These are phyloP conservation scores for Phaeosphaeria sp. DNA, from an alignment of 2,329 filamentous ascomycete genomes.

Conservation along the genomic window DNA sequence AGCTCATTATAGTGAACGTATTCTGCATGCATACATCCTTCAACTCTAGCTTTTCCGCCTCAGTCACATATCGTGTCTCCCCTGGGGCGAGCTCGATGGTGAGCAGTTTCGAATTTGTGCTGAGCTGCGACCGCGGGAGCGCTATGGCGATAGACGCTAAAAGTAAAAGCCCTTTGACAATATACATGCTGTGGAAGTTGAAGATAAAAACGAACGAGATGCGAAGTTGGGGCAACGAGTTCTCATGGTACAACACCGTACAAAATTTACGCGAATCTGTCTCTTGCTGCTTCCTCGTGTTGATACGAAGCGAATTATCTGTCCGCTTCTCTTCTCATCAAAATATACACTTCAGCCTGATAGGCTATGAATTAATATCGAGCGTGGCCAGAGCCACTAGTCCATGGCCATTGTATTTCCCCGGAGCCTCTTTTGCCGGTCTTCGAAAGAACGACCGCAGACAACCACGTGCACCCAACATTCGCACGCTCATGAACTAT, in stretches of 20 bases:
- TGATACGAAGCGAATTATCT: not conserved
- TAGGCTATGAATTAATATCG: not conserved
- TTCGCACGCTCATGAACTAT: too few relatives aligned
- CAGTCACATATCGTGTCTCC: constrained; percentile 3
- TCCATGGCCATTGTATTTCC: not conserved
- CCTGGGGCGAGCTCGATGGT: constrained; percentile 8
- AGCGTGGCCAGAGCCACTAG: not conserved
- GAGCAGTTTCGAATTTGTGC: not conserved
- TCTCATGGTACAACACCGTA: not conserved
- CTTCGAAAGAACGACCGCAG: not conserved
- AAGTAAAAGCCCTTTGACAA: not conserved
- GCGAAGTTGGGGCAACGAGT: not conserved
- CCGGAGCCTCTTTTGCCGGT: not conserved
- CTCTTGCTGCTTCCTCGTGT: not conserved
- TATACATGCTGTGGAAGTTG: not conserved
- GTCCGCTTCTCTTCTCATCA: not conserved
- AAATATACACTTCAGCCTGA: not conserved
- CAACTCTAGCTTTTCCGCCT: constrained; percentile 7
- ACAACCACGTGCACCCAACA: not conserved
- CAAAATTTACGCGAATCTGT: not conserved
- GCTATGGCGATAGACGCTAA: not conserved
- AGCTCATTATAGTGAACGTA: too few relatives aligned
- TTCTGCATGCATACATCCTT: not conserved
- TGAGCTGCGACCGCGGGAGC: not conserved
- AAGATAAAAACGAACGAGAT: not conserved